Evolutionary conservation across 805 yeast species (phyloP).

Genomic region (Candida insectalens): DNA sequence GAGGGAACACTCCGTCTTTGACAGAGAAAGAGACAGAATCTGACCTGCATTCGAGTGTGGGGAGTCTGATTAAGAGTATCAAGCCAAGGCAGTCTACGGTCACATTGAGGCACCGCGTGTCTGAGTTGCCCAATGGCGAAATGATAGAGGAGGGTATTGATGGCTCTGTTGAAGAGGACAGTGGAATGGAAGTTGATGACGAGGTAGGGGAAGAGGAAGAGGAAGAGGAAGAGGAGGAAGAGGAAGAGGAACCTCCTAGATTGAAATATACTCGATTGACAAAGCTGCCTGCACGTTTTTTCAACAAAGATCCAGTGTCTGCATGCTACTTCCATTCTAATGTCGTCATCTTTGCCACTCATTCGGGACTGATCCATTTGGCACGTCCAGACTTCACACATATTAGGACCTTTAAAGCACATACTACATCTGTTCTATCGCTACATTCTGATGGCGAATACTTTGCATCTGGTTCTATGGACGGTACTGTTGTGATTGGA

Average conservation of each 20-base stretch:
- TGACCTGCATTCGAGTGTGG: too few relatives aligned
- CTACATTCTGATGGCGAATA: slow-evolving; percentile 62
- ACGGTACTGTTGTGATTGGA: slow-evolving; percentile 85
- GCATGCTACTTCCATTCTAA: slow-evolving; percentile 50
- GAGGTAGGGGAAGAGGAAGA: background rate
- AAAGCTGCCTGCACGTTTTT: slow-evolving; percentile 60
- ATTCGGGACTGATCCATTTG: slow-evolving; percentile 72
- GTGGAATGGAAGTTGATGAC: background rate
- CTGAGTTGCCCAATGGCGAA: background rate
- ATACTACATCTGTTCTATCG: slow-evolving; percentile 73
- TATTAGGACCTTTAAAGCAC: slow-evolving; percentile 71
- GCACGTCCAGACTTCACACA: slow-evolving; percentile 48
- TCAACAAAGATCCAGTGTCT: slow-evolving; percentile 70
- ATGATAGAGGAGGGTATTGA: background rate
- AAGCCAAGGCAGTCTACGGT: background rate
- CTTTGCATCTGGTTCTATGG: slow-evolving; percentile 86
- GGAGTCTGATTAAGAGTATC: slow-evolving; percentile 1
- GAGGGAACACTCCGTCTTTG: background rate
- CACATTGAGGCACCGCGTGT: background rate
- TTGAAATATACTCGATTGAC: slow-evolving; percentile 66
- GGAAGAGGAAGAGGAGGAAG: slow-evolving; percentile 30
- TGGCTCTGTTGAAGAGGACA: background rate
- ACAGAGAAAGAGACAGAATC: background rate
- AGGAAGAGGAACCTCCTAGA: slow-evolving; percentile 54
- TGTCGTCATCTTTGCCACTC: slow-evolving; percentile 77